These are phyloP conservation scores for Berkeleyomyces basicola DNA, from an alignment of 2,329 filamentous ascomycete genomes.

Conservation along the genomic window DNA sequence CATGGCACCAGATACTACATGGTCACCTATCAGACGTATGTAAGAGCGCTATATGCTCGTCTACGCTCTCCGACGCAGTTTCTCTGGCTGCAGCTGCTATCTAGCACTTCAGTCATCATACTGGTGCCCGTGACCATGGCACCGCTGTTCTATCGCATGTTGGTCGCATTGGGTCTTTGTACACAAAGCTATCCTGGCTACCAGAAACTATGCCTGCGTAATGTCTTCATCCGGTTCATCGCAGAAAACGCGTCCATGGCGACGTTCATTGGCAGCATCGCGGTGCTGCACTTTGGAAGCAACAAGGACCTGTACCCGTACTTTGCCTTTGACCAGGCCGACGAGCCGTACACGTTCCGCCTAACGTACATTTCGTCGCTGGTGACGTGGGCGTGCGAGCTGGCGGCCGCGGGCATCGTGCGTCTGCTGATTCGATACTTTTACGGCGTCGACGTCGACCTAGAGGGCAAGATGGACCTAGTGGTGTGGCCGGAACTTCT, in stretches of 20 bases:
- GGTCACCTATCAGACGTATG: slow-evolving; percentile 55
- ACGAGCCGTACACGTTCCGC: slow-evolving; percentile 41
- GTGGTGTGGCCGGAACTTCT: slow-evolving; percentile 50
- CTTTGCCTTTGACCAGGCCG: slow-evolving; percentile 42
- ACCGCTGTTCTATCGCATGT: slow-evolving; percentile 36
- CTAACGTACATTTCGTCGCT: slow-evolving; percentile 46
- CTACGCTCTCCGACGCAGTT: slow-evolving; percentile 50
- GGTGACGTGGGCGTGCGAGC: slow-evolving; percentile 51
- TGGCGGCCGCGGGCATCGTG: slow-evolving; percentile 43
- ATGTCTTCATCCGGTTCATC: slow-evolving; percentile 50
- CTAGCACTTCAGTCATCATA: slow-evolving; percentile 45
- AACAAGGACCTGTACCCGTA: slow-evolving; percentile 56
- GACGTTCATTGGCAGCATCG: slow-evolving; percentile 47
- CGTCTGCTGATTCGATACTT: slow-evolving; percentile 39
- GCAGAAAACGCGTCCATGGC: slow-evolving; percentile 53
- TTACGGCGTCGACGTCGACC: slow-evolving; percentile 45
- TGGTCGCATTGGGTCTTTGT: slow-evolving; percentile 38
- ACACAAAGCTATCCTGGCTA: slow-evolving; percentile 45
- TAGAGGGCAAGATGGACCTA: slow-evolving; percentile 48
- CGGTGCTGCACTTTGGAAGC: slow-evolving; percentile 48
- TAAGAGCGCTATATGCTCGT: slow-evolving; percentile 50
- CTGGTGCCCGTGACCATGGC: slow-evolving; percentile 50
- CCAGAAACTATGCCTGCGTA: slow-evolving; percentile 48
- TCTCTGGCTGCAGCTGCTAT: slow-evolving; percentile 46
- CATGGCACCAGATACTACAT: slow-evolving; percentile 39